These are phyloP conservation scores for Penicillium arizonense DNA, from an alignment of 495 filamentous ascomycete species.

Conservation along the genomic window DNA sequence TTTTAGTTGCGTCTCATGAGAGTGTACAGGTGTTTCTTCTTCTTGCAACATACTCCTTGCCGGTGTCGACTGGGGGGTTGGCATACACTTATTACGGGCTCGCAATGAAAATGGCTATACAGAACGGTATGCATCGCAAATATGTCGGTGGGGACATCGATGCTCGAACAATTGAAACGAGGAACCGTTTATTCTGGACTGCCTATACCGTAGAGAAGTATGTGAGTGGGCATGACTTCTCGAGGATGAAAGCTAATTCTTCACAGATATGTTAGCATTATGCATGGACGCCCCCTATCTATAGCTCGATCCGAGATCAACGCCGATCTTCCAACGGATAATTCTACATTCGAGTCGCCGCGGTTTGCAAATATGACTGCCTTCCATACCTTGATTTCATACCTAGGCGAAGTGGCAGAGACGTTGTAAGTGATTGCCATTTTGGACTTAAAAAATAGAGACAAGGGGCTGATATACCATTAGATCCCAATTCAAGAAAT, in stretches of 20 bases:
- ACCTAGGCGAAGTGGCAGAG: slow-evolving; percentile 38
- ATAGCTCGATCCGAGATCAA: slow-evolving; percentile 41
- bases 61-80: slow-evolving; percentile 44
- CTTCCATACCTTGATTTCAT: slow-evolving; percentile 38
- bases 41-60: slow-evolving; percentile 43
- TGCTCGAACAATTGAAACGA: slow-evolving; percentile 34
- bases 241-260: background rate
- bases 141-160: slow-evolving; percentile 38
- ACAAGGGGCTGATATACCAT: background rate
- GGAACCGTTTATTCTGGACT: slow-evolving; percentile 49
- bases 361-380: slow-evolving; percentile 43
- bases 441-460: too few relatives aligned
- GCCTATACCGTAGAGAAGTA: slow-evolving; percentile 47
- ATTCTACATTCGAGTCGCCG: slow-evolving; percentile 28
- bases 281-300: slow-evolving; percentile 44
- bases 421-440: slow-evolving; percentile 32
- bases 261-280: slow-evolving; percentile 32
- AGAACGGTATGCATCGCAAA: slow-evolving; percentile 51
- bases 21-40: slow-evolving; percentile 49
- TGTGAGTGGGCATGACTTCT: background rate
- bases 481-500: slow-evolving; percentile 30
- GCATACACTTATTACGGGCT: slow-evolving; percentile 48
- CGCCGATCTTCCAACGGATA: slow-evolving; percentile 38
- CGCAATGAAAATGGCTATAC: slow-evolving; percentile 48
- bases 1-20: slow-evolving; percentile 44